Base-by-base conservation (phyloP, 2,329 filamentous ascomycete genomes). In the Colletotrichum zoysiae region DNA sequence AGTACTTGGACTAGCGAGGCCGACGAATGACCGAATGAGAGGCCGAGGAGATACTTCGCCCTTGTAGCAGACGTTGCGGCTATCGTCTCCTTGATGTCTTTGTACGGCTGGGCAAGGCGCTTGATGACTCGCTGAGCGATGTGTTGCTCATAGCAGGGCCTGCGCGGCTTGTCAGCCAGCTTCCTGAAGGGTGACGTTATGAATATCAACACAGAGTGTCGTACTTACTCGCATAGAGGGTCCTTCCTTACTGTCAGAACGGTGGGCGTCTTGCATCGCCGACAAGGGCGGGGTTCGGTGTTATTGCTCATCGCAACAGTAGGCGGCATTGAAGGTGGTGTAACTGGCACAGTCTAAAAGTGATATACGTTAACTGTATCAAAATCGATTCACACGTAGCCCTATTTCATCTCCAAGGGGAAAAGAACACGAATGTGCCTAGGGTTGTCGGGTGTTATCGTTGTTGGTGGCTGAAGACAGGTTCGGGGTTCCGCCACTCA, bases 1-100 rank as follows among this genome's bases (percentile, higher is more conserved):
- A 98, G 84, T 30, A 97, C 86, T 76, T 95, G 89, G 40, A 97
- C 85, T 55, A 99, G 85, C 18, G 90, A 89, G 18, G 92, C 87
- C 0, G 95, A 98, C 1, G 93, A 96, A 1, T 92, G 85, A 0
- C 96, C 95, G 77, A 94, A 91, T 0, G 95, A 97, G 1, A 98
- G 84, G 7, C 95, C 94, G 26, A 97, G 84, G 23, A 97, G 84
- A 59, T 97, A 88, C 42, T 79, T 78, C 78, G 82, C 76, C 82
- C 42, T 88, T 75, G 51, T 35, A 26, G 62, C 64, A 78, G 78
- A 51, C 18, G 51, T 40, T 16, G 38, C 57, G n/a, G 53, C 70
- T 35, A 70, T 53, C 40, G n/a, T 69, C 40, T 72, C 66, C 79
- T 80, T 14, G 79, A 67, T 83, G 67, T 88, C 86, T 53, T 84